Percentiles rank a stretch among this genome's conserved stretches.
Evolutionary conservation across 2,329 filamentous ascomycete genomes (phyloP).

Genomic region (Sclerotinia glacialis): DNA sequence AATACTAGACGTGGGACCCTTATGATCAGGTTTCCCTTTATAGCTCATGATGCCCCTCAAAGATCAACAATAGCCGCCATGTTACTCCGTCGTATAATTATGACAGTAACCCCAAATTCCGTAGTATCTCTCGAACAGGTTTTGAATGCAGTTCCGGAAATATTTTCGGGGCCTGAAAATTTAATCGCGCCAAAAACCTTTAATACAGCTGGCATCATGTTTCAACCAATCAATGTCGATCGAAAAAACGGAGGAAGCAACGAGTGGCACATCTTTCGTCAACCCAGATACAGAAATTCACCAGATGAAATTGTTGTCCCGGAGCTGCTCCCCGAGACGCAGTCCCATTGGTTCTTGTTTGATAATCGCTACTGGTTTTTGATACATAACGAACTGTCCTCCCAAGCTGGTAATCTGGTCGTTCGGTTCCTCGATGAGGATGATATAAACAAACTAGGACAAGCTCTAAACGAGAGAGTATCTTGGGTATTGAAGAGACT

Average conservation of each 20-base stretch:
- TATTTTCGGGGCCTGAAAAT: neutral
- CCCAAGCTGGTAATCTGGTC: neutral
- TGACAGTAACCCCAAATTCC: conserved; percentile 48
- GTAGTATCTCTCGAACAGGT: conserved; percentile 47
- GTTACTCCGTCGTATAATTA: conserved; percentile 48
- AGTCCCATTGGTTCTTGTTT: neutral
- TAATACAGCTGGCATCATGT: conserved; percentile 30
- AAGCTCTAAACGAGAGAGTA: neutral
- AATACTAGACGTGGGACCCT: conserved; percentile 40
- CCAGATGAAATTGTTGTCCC: conserved; percentile 38
- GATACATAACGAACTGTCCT: neutral
- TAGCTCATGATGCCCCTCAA: neutral
- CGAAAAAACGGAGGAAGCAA: neutral
- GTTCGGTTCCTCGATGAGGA: neutral
- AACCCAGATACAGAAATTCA: conserved; percentile 23
- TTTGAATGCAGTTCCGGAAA: conserved; percentile 31
- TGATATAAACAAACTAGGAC: neutral
- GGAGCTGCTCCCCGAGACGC: neutral
- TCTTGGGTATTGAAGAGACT: neutral
- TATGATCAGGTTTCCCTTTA: conserved; percentile 26
- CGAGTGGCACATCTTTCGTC: conserved; percentile 33
- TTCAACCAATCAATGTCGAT: conserved; percentile 23
- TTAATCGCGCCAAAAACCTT: neutral
- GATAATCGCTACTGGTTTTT: conserved; percentile 16
- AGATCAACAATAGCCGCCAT: conserved; percentile 41